Conservation (phyloP, 2,329 filamentous ascomycete species). For the Emergomyces pasteurianus region DNA sequence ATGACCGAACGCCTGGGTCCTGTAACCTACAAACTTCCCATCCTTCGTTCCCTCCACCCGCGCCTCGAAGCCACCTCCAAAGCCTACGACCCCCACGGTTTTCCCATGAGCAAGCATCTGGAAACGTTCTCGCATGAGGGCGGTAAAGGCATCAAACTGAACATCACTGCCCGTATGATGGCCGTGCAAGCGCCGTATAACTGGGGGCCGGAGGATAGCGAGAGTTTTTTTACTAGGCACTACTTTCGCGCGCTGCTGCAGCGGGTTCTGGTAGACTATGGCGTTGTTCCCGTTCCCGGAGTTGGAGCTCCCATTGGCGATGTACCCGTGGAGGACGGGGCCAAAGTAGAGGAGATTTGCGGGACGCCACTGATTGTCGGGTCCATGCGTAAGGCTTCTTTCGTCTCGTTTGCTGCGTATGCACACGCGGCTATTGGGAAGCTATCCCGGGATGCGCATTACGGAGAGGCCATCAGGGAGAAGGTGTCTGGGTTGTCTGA, state of each 20-base stretch:
- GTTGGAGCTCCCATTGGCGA: slow-evolving; percentile 17
- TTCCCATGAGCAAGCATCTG: slow-evolving; percentile 75
- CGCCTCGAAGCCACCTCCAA: slow-evolving; percentile 56
- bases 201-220: slow-evolving; percentile 72
- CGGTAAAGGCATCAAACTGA: slow-evolving; percentile 60
- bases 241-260: slow-evolving; percentile 87
- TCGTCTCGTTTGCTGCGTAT: slow-evolving; percentile 62
- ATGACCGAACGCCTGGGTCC: slow-evolving; percentile 81
- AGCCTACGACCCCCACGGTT: slow-evolving; percentile 77
- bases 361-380: slow-evolving; percentile 79
- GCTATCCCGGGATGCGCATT: slow-evolving; percentile 49
- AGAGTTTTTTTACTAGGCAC: slow-evolving; percentile 81
- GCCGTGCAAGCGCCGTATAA: slow-evolving; percentile 90
- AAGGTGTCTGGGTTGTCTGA: slow-evolving; percentile 61
- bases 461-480: slow-evolving; percentile 49
- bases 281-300: slow-evolving; percentile 53
- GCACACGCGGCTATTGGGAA: slow-evolving; percentile 71
- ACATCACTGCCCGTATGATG: slow-evolving; percentile 97
- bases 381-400: slow-evolving; percentile 67
- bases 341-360: slow-evolving; percentile 12
- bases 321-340: slow-evolving; percentile 10
- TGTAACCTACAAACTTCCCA: slow-evolving; percentile 72
- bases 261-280: slow-evolving; percentile 78
- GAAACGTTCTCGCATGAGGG: slow-evolving; percentile 42
- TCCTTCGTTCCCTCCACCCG: slow-evolving; percentile 60